Evolutionary conservation across 768 basidiomycete species (phyloP).

Genomic region (Trametes villosa): DNA sequence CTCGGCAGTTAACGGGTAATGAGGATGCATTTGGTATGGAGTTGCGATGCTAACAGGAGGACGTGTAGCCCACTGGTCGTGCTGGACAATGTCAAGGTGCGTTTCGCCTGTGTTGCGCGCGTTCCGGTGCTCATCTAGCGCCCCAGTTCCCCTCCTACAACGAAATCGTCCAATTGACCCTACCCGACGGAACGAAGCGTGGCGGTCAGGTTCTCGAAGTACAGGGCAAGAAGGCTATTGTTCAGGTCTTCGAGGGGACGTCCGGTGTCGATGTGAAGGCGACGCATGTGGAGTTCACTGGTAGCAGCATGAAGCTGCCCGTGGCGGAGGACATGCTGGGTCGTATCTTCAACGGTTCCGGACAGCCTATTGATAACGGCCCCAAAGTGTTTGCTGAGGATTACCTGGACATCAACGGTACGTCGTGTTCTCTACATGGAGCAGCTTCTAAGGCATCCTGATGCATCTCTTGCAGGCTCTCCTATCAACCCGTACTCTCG

Average conservation of each 20-base stretch:
- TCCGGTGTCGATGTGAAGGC: conserved; percentile 96
- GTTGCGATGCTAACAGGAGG: background rate
- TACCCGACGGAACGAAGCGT: conserved; percentile 93
- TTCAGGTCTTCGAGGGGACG: conserved; percentile 99
- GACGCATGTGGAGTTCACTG: conserved; percentile 97
- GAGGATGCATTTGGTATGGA: background rate
- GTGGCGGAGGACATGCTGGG: conserved; percentile 99
- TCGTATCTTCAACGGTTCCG: conserved; percentile 98
- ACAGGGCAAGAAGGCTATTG: conserved; percentile 97
- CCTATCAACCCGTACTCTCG: conserved; percentile 98
- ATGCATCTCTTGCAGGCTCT: conserved; percentile 62
- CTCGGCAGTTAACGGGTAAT: conserved; percentile 94
- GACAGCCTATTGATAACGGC: conserved; percentile 97
- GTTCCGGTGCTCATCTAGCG: conserved; percentile 11
- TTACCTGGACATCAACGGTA: conserved; percentile 98
- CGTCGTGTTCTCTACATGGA: conserved; percentile 32
- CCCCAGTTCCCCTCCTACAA: conserved; percentile 94
- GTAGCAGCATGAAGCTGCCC: conserved; percentile 97
- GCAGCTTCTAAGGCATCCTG: conserved; percentile 13
- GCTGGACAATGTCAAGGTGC: conserved; percentile 96
- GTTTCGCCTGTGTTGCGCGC: conserved; percentile 24
- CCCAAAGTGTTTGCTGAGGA: conserved; percentile 99
- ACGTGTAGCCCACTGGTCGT: conserved; percentile 84
- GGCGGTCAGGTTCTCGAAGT: conserved; percentile 99
- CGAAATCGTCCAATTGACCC: conserved; percentile 94